Percentiles rank a stretch among this genome's conserved stretches.
These are phyloP conservation scores for Fraxinus latifolia DNA, from an alignment of 305 asterid species.

Conservation along the genomic window DNA sequence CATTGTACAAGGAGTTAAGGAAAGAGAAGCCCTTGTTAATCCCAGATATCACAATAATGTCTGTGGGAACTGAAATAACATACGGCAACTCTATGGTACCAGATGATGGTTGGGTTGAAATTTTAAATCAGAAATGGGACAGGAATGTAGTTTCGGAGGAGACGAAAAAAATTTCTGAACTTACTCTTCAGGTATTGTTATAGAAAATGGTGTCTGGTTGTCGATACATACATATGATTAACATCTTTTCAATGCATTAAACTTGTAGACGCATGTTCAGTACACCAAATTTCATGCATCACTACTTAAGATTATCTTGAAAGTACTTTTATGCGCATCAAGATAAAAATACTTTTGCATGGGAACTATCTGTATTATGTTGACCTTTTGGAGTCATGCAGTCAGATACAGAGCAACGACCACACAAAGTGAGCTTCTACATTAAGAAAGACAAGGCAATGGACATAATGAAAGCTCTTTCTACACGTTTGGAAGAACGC, in stretches of 20 bases:
- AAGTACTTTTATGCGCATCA: neutral
- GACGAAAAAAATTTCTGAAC: slow-evolving; percentile 64
- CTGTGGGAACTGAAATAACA: slow-evolving; percentile 96
- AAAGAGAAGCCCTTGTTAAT: slow-evolving; percentile 96
- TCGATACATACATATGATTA: neutral
- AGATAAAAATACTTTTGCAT: slow-evolving; percentile 5
- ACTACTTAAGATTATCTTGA: neutral
- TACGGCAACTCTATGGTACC: slow-evolving; percentile 92
- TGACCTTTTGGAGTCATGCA: slow-evolving; percentile 39
- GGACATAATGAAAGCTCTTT: slow-evolving; percentile 55
- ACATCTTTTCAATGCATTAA: slow-evolving; percentile 8
- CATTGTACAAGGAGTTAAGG: slow-evolving; percentile 82
- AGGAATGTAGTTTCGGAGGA: slow-evolving; percentile 71
- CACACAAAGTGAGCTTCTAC: slow-evolving; percentile 88
- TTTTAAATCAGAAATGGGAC: slow-evolving; percentile 88
- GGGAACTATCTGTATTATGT: slow-evolving; percentile 22
- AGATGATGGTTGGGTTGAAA: slow-evolving; percentile 83
- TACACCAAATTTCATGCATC: neutral
- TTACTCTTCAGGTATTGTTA: slow-evolving; percentile 73
- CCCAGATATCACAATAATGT: slow-evolving; percentile 89
- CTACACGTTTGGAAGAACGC: slow-evolving; percentile 49
- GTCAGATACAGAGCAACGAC: slow-evolving; percentile 94
- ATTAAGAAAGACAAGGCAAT: slow-evolving; percentile 75
- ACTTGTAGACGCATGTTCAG: neutral
- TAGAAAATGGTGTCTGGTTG: slow-evolving; percentile 10